Percentiles rank a stretch among this genome's conserved stretches.
Conservation (phyloP, 768 basidiomycete genomes). For the Boletus eberwhitei region DNA sequence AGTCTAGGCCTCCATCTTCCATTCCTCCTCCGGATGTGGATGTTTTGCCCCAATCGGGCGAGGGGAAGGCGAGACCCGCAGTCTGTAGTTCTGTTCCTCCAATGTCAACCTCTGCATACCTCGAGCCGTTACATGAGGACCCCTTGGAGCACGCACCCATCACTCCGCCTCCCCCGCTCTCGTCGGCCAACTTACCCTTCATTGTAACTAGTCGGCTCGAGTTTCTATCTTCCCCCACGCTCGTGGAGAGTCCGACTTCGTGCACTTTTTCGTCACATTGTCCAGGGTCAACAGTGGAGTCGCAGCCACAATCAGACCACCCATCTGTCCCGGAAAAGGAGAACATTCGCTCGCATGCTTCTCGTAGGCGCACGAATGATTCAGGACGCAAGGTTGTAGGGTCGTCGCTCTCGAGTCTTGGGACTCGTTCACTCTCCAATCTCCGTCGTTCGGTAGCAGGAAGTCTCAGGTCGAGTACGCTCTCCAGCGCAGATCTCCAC, state of each 20-base stretch:
- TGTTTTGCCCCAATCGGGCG: slow-evolving; percentile 3
- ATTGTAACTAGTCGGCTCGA: slow-evolving; percentile 20
- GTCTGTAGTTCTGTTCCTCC: slow-evolving; percentile 20
- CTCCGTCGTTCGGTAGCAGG: slow-evolving; percentile 45
- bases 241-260: slow-evolving; percentile 26
- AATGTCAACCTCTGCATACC: slow-evolving; percentile 23
- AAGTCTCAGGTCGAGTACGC: slow-evolving; percentile 20
- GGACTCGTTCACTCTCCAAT: slow-evolving; percentile 40
- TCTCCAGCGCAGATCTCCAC: slow-evolving; percentile 32
- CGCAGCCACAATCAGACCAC: slow-evolving; percentile 14
- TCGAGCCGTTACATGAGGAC: slow-evolving; percentile 32
- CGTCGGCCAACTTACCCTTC: slow-evolving; percentile 3
- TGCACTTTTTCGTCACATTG: slow-evolving; percentile 22
- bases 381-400: slow-evolving; percentile 6
- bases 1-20: not conserved
- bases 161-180: slow-evolving; percentile 8
- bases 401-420: slow-evolving; percentile 24
- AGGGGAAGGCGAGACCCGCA: slow-evolving; percentile 22
- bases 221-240: not conserved
- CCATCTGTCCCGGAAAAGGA: slow-evolving; percentile 15
- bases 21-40: slow-evolving; percentile 1
- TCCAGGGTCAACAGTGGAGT: slow-evolving; percentile 12
- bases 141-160: slow-evolving; percentile 20
- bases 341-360: not conserved
- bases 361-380: slow-evolving; percentile 20